A percentile compares a stretch with the other conserved stretches of the same genome.
Conservation (phyloP, 495 filamentous ascomycete genomes). For the Mycothermus thermophilus region DNA sequence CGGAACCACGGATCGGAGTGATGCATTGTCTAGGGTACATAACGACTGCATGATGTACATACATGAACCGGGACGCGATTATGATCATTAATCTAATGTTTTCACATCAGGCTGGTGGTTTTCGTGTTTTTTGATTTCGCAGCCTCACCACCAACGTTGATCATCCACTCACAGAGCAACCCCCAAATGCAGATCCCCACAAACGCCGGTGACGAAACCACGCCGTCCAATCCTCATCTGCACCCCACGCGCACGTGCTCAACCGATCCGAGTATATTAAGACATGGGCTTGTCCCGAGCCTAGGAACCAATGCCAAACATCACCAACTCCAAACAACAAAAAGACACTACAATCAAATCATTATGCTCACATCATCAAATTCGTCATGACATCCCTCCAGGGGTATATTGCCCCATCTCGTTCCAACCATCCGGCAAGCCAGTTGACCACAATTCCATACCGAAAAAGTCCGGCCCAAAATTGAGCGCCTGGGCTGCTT, state of each 20-base stretch:
- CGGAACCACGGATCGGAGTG: no score
- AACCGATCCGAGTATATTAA: conserved; percentile 12
- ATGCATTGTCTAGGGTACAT: no score
- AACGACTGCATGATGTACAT: conserved; percentile 3
- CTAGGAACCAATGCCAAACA: not conserved
- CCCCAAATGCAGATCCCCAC: conserved; percentile 2
- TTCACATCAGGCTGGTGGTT: not conserved
- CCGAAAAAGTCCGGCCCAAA: conserved; percentile 16
- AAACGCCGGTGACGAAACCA: not conserved
- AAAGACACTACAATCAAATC: not conserved
- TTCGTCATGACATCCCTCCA: no score
- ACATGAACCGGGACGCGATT: not conserved
- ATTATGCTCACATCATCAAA: not conserved
- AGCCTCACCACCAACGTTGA: not conserved
- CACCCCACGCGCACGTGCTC: conserved; percentile 9
- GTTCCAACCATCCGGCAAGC: conserved; percentile 9
- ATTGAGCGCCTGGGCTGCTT: conserved; percentile 13
- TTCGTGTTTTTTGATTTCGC: not conserved
- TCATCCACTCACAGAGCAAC: not conserved
- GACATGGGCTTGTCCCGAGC: not conserved
- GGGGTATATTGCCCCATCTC: conserved; percentile 9
- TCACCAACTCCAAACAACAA: not conserved
- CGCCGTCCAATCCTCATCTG: not conserved
- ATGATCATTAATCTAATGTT: conserved; percentile 1
- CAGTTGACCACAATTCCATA: conserved; percentile 13